These are phyloP conservation scores for Podosphaera leucotricha DNA, from an alignment of 2,329 filamentous ascomycete species.

Conservation along the genomic window DNA sequence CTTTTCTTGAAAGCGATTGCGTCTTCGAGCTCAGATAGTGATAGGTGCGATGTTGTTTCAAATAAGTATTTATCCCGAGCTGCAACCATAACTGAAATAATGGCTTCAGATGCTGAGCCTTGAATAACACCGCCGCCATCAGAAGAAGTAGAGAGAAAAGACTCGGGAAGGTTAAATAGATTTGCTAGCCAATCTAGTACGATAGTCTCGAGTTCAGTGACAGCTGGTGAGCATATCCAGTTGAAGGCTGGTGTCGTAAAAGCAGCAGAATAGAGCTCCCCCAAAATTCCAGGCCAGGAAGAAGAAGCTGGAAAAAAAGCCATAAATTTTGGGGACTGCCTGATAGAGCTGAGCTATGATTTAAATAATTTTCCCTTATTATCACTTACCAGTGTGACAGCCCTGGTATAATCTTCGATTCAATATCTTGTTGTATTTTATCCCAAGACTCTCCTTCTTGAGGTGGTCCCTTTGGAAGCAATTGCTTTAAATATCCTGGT, in stretches of 20 bases:
- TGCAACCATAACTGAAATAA: slow-evolving; percentile 69
- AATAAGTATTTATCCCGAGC: slow-evolving; percentile 59
- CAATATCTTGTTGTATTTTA: slow-evolving; percentile 62
- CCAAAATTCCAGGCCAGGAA: slow-evolving; percentile 66
- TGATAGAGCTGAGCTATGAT: slow-evolving; percentile 7
- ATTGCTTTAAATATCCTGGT: slow-evolving; percentile 64
- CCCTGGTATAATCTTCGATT: slow-evolving; percentile 69
- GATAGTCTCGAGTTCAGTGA: slow-evolving; percentile 82
- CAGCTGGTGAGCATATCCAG: slow-evolving; percentile 81
- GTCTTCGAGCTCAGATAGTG: slow-evolving; percentile 40
- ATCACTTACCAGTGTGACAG: slow-evolving; percentile 57
- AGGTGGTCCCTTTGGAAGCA: slow-evolving; percentile 46
- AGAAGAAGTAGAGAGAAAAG: slow-evolving; percentile 49
- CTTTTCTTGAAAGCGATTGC: slow-evolving; percentile 40
- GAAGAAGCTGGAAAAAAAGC: slow-evolving; percentile 76
- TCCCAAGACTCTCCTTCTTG: slow-evolving; percentile 49
- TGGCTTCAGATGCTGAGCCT: slow-evolving; percentile 68
- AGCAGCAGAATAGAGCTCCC: slow-evolving; percentile 74
- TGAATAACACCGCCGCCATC: slow-evolving; percentile 72
- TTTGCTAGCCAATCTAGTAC: slow-evolving; percentile 80
- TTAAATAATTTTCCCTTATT: neutral
- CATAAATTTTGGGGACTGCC: slow-evolving; percentile 83
- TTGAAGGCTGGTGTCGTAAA: slow-evolving; percentile 89
- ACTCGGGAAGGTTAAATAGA: slow-evolving; percentile 46
- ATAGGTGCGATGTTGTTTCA: slow-evolving; percentile 28